Evolutionary conservation across 2,329 filamentous ascomycete species (phyloP).

Genomic region (Monilinia fructicola): DNA sequence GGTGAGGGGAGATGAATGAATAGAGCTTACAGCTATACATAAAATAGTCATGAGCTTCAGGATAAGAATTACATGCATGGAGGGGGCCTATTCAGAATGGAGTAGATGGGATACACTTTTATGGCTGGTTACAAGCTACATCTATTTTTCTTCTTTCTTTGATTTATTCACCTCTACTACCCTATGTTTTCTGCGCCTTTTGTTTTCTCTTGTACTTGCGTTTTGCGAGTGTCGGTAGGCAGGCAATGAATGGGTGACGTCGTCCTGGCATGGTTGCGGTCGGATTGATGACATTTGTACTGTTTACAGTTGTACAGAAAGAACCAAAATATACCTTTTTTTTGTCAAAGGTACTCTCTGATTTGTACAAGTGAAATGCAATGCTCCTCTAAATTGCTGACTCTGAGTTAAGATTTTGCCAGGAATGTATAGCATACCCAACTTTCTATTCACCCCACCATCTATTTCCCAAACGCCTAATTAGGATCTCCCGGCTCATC

Average conservation of each 20-base stretch:
- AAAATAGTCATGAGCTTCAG: constrained; percentile 19
- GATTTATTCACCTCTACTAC: constrained; percentile 4
- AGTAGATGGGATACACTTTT: constrained; percentile 8
- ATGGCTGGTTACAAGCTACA: constrained; percentile 15
- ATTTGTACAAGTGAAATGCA: not conserved
- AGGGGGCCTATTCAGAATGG: constrained; percentile 9
- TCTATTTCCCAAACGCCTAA: constrained; percentile 12
- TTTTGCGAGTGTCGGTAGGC: constrained; percentile 11
- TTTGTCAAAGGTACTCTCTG: not conserved
- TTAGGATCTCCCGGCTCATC: not conserved
- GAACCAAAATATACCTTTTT: constrained; percentile 9
- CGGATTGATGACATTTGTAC: constrained; percentile 1
- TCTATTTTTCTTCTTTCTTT: constrained; percentile 1
- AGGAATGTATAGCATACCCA: not conserved
- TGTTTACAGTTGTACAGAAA: not conserved
- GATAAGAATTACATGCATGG: constrained; percentile 19
- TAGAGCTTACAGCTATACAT: constrained; percentile 19
- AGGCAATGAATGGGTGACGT: constrained; percentile 5
- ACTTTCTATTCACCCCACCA: not conserved
- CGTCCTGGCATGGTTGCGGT: not conserved
- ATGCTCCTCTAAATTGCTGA: not conserved
- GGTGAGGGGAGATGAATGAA: constrained; percentile 2
- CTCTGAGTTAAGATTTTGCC: not conserved
- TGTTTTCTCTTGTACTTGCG: constrained; percentile 3
- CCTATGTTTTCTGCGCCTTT: constrained; percentile 18